Evolutionary conservation across 805 yeast species (phyloP).

Genomic region (Hagleromyces aurorensis): DNA sequence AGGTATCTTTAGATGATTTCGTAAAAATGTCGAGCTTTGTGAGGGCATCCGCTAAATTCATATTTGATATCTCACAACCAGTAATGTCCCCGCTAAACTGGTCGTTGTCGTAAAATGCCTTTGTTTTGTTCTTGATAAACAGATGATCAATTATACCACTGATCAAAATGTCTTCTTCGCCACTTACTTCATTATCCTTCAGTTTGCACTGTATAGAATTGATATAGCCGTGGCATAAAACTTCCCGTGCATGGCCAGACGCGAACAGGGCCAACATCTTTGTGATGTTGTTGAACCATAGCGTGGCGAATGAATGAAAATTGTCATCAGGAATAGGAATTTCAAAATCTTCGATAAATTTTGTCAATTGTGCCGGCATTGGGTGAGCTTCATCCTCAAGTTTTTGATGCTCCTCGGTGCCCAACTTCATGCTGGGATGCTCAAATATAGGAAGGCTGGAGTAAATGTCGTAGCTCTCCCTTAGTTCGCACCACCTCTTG

Average conservation of each 20-base stretch:
- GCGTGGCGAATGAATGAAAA: slow-evolving; percentile 22
- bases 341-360: slow-evolving; percentile 15
- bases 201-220: slow-evolving; percentile 22
- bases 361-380: slow-evolving; percentile 10
- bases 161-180: slow-evolving; percentile 35
- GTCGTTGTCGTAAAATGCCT: slow-evolving; percentile 3
- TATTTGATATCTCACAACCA: slow-evolving; percentile 1
- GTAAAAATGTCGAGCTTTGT: slow-evolving; percentile 6
- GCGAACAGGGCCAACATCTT: slow-evolving; percentile 37
- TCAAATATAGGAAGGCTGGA: slow-evolving; percentile 33
- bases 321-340: slow-evolving; percentile 16
- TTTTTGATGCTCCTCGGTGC: slow-evolving; percentile 39
- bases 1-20: slow-evolving; percentile 4
- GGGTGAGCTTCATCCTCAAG: slow-evolving; percentile 45
- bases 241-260: slow-evolving; percentile 53
- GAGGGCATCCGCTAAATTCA: slow-evolving; percentile 15
- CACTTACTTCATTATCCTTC: slow-evolving; percentile 7
- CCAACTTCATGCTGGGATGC: slow-evolving; percentile 39
- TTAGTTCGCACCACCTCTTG: slow-evolving; percentile 61
- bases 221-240: slow-evolving; percentile 47
- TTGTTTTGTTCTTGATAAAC: slow-evolving; percentile 9
- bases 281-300: slow-evolving; percentile 38
- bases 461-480: slow-evolving; percentile 45
- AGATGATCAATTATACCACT: slow-evolving; percentile 62
- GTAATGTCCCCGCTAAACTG: too few species aligned